Conservation (phyloP, 257 asterid genomes). For the Solanum ossicruentum region DNA sequence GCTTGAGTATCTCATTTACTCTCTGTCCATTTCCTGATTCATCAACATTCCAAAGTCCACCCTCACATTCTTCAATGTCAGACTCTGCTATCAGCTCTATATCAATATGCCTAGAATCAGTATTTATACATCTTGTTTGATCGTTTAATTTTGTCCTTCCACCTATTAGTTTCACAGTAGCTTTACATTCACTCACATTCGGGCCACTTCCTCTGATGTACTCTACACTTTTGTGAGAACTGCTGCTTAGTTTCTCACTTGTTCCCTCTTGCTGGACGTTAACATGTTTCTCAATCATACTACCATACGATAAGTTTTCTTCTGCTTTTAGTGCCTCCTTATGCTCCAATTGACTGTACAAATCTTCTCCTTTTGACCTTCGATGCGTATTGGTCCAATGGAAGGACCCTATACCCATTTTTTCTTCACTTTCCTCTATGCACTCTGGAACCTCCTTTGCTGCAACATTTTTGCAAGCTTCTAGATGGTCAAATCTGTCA, state of each 20-base stretch:
- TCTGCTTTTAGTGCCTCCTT: slow-evolving; percentile 14
- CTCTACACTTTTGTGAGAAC: slow-evolving; percentile 13
- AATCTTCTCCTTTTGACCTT: slow-evolving; percentile 8
- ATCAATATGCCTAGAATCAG: slow-evolving; percentile 14
- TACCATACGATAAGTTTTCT: slow-evolving; percentile 1
- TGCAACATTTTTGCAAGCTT: slow-evolving; percentile 11
- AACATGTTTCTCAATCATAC: slow-evolving; percentile 9
- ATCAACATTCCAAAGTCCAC: slow-evolving; percentile 16
- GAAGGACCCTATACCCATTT: slow-evolving; percentile 4
- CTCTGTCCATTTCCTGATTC: slow-evolving; percentile 13
- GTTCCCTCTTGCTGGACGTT: slow-evolving; percentile 20
- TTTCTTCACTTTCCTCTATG: slow-evolving; percentile 18
- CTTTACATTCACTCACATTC: slow-evolving; percentile 15
- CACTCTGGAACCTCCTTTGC: slow-evolving; percentile 18
- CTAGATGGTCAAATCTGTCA: slow-evolving; percentile 15
- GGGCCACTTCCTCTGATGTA: slow-evolving; percentile 10
- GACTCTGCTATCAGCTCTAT: slow-evolving; percentile 11
- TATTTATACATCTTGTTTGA: slow-evolving; percentile 9
- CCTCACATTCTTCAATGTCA: slow-evolving; percentile 19
- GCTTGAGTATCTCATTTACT: slow-evolving; percentile 9
- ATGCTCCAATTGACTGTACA: slow-evolving; percentile 12
- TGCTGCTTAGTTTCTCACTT: slow-evolving; percentile 7
- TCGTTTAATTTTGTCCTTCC: slow-evolving; percentile 11
- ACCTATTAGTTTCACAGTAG: slow-evolving; percentile 5
- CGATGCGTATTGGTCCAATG: slow-evolving; percentile 8